Evolutionary conservation across 352 stramenopile genomes (phyloP).

Genomic region (Globisporangium cylindrosporum): DNA sequence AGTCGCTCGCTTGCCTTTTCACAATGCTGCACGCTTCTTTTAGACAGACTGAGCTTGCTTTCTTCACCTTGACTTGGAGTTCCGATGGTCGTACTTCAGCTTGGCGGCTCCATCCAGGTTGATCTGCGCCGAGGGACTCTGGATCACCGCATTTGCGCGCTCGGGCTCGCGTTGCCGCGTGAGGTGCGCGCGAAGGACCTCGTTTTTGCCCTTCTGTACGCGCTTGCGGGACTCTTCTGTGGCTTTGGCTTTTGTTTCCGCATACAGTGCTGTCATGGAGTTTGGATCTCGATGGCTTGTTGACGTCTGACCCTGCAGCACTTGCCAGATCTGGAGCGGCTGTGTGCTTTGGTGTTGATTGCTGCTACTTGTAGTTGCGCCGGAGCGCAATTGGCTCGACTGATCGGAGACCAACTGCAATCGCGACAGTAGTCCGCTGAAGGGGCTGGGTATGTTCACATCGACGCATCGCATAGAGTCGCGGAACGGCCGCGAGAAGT

Average conservation of each 20-base stretch:
- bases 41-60: not conserved
- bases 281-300: constrained; percentile 14
- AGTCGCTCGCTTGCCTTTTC: not conserved
- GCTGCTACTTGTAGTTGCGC: not conserved
- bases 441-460: constrained; percentile 36
- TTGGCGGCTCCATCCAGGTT: constrained; percentile 19
- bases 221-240: constrained; percentile 19
- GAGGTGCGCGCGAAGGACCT: constrained; percentile 31
- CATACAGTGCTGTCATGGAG: constrained; percentile 20
- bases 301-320: constrained; percentile 29
- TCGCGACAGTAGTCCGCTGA: constrained; percentile 30
- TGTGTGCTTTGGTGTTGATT: constrained; percentile 4
- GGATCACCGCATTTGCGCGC: constrained; percentile 22
- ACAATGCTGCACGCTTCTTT: not conserved
- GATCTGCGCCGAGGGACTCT: constrained; percentile 21
- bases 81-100: constrained; percentile 27
- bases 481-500: constrained; percentile 52
- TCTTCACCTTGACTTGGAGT: not conserved
- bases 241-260: constrained; percentile 8
- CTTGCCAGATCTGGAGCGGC: constrained; percentile 31
- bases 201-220: constrained; percentile 32
- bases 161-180: constrained; percentile 28
- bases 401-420: constrained; percentile 25
- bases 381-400: not conserved
- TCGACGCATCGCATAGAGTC: constrained; percentile 52